These are phyloP conservation scores for Penicillium ochrochloron DNA, from an alignment of 495 filamentous ascomycete genomes.

Conservation along the genomic window DNA sequence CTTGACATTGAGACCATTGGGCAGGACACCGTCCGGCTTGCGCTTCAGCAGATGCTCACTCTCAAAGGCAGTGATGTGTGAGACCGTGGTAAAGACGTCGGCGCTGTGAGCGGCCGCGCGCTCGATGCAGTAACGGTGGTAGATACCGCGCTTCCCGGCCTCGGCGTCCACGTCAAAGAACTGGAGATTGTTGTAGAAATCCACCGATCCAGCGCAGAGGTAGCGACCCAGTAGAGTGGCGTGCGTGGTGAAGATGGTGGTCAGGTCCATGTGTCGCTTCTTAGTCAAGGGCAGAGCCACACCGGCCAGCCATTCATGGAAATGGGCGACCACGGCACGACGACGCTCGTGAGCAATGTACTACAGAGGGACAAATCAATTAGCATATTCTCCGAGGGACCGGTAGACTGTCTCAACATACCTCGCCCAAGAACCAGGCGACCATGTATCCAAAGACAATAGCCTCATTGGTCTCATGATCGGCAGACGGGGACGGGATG, in stretches of 20 bases:
- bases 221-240: slow-evolving; percentile 94
- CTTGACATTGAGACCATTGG: slow-evolving; percentile 97
- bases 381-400: background rate
- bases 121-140: slow-evolving; percentile 98
- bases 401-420: slow-evolving; percentile 41
- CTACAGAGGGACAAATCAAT: slow-evolving; percentile 51
- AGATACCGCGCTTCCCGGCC: slow-evolving; percentile 96
- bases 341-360: slow-evolving; percentile 90
- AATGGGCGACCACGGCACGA: slow-evolving; percentile 92
- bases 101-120: slow-evolving; percentile 86
- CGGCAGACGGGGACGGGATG: slow-evolving; percentile 87
- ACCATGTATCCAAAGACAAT: slow-evolving; percentile 97
- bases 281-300: slow-evolving; percentile 93
- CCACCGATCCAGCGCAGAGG: slow-evolving; percentile 94
- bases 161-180: slow-evolving; percentile 96
- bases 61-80: slow-evolving; percentile 97
- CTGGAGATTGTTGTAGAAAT: slow-evolving; percentile 99
- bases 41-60: slow-evolving; percentile 96
- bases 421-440: slow-evolving; percentile 98
- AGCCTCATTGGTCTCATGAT: slow-evolving; percentile 95
- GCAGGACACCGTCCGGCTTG: slow-evolving; percentile 94
- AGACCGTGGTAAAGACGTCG: slow-evolving; percentile 98
- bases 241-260: slow-evolving; percentile 98
- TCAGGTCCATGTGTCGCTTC: slow-evolving; percentile 92
- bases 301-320: slow-evolving; percentile 98